These are phyloP conservation scores for Macaranga tanarius DNA, from an alignment of 441 rosid species.

Conservation along the genomic window DNA sequence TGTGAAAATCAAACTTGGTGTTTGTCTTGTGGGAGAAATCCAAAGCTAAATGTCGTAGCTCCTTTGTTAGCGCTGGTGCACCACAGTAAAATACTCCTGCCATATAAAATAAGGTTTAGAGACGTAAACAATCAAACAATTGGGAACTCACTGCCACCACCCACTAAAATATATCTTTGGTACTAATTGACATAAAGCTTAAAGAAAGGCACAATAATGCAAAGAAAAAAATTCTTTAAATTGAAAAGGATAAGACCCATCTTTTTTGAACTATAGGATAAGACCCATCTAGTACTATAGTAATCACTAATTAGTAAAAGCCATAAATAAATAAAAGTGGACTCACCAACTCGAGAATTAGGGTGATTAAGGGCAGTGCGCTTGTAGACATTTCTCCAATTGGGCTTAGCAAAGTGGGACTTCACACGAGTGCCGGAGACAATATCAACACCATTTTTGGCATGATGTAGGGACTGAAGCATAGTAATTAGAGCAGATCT, in stretches of 20 bases:
- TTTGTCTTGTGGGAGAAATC: constrained; percentile 88
- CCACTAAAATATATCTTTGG: too few relatives aligned
- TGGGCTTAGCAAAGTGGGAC: constrained; percentile 92
- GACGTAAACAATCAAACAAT: too few relatives aligned
- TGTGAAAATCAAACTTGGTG: constrained; percentile 92
- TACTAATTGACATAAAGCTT: neutral
- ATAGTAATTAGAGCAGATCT: constrained; percentile 86
- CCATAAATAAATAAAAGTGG: neutral
- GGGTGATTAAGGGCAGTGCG: constrained; percentile 62
- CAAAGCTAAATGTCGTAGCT: constrained; percentile 62
- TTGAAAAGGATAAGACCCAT: too few relatives aligned
- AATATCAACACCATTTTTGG: constrained; percentile 89
- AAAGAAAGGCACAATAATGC: neutral
- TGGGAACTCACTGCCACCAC: too few relatives aligned
- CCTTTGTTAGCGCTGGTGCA: constrained; percentile 64
- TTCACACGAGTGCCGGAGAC: constrained; percentile 94
- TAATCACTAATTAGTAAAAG: too few relatives aligned
- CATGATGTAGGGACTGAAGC: constrained; percentile 86
- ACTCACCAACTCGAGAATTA: constrained; percentile 65
- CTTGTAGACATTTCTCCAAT: constrained; percentile 90
- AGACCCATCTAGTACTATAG: too few relatives aligned
- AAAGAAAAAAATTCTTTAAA: too few relatives aligned
- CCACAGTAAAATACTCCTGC: constrained; percentile 99
- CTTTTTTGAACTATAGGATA: too few relatives aligned
- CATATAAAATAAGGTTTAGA: too few relatives aligned